Evolutionary conservation across 164 flowering plant species (phyloP).

Genomic region (Piper betle): DNA sequence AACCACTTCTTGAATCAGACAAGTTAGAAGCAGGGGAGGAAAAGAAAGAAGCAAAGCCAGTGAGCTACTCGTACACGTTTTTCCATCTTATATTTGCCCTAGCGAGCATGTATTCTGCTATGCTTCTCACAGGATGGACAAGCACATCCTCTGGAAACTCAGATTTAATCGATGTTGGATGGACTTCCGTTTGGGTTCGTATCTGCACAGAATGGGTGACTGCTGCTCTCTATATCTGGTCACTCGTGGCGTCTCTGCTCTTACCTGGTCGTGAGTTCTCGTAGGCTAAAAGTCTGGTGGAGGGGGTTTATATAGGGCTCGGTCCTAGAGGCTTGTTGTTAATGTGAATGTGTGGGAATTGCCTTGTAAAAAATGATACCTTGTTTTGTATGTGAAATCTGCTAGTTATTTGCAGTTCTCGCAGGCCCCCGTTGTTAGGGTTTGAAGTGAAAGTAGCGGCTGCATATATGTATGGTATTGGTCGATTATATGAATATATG

Average conservation of each 20-base stretch:
- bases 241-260: conserved; percentile 60
- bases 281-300: background rate
- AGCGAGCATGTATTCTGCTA: conserved; percentile 94
- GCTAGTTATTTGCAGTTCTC: no score
- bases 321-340: no score
- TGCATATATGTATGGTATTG: no score
- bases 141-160: conserved; percentile 36
- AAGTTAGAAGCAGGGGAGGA: conserved; percentile 57
- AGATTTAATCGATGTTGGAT: conserved; percentile 69
- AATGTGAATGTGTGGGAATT: no score
- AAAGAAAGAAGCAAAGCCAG: conserved; percentile 52
- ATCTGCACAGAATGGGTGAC: conserved; percentile 84
- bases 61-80: conserved; percentile 72
- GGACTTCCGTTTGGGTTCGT: conserved; percentile 89
- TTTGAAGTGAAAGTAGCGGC: no score
- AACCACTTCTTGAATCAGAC: conserved; percentile 53
- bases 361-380: no score
- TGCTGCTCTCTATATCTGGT: conserved; percentile 58
- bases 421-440: no score
- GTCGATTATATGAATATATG: no score
- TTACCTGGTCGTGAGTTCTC: conserved; percentile 63
- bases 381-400: no score
- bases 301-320: no score
- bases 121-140: conserved; percentile 95
- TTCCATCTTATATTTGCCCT: conserved; percentile 91